Base-by-base conservation (phyloP, 768 basidiomycete genomes). In the Gloeostereum incarnatum region DNA sequence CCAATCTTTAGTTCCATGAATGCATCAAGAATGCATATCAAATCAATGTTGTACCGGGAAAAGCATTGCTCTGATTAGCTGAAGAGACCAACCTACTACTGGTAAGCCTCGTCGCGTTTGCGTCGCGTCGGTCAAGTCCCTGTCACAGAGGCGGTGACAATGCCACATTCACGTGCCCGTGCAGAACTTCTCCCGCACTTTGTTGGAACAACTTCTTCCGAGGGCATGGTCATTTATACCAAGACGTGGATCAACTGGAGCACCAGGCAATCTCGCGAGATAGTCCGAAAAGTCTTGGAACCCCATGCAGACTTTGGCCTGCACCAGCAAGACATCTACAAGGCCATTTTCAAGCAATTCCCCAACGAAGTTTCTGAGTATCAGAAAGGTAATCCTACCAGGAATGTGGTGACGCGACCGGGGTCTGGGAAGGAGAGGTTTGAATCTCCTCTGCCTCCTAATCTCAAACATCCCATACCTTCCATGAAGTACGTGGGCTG, bases 401-500 rank as follows among this genome's bases (percentile, higher is more conserved):
- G 35, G 35, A 41, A 27, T 5, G 3, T 17, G 11, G 8, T 25
- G 9, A 14, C 7, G 14, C 30, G n/a, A n/a, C n/a, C n/a, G n/a
- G n/a, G n/a, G n/a, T n/a, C n/a, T n/a, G n/a, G n/a, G n/a, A n/a
- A n/a, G n/a, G n/a, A n/a, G n/a, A n/a, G n/a, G n/a, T 29, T 29
- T 3, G 17, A 34, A 1, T 8, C 21, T 1, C 39, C 32, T 34
- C 13, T 36, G 6, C 35, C 40, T 3, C 33, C 26, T 2, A 36
- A 36, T 26, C 36, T 16, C 6, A 34, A 44, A 20, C 42, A 47
- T 34, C 43, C 46, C 18, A 47, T 49, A 16, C 43, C 43, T n/a
- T 49, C 48, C 26, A 36, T 44, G 40, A 45, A 35, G 48, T 49
- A 31, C 33, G 45, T 31, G 26, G 10, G 25, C 22, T 11, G n/a